A percentile compares a stretch with the other conserved stretches of the same genome.
Evolutionary conservation across 225 moss, liverwort and hornwort genomes (phyloP).

Genomic region (Sphagnum tenellum): DNA sequence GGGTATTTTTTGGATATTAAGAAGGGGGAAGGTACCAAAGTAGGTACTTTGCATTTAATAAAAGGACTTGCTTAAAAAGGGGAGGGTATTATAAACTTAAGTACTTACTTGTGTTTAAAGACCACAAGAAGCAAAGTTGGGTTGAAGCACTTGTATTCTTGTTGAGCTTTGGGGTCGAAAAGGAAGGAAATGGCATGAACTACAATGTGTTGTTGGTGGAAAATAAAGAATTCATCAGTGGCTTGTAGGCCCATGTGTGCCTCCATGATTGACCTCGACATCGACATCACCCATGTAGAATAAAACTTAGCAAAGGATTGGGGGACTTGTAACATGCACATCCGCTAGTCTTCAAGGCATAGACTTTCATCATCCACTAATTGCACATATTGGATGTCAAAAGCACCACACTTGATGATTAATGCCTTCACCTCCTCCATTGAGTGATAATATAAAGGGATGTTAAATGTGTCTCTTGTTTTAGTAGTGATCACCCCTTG

Average conservation of each 20-base stretch:
- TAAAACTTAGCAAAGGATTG: no score
- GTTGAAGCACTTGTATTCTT: slow-evolving; percentile 22
- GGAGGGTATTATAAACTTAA: no score
- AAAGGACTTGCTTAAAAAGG: no score
- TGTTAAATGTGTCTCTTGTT: slow-evolving; percentile 4
- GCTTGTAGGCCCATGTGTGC: slow-evolving; percentile 52
- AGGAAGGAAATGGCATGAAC: slow-evolving; percentile 29
- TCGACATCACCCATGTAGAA: slow-evolving; percentile 55
- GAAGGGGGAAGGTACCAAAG: no score
- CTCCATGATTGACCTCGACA: slow-evolving; percentile 51
- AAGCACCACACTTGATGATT: no score
- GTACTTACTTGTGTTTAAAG: no score
- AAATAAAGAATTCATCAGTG: slow-evolving; percentile 40
- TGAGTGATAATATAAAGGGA: neutral
- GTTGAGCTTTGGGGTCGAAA: slow-evolving; percentile 6
- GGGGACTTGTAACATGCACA: slow-evolving; percentile 38
- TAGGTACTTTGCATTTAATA: no score
- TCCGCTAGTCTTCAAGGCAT: slow-evolving; percentile 32
- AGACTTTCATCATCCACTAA: slow-evolving; percentile 34
- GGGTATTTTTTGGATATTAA: no score
- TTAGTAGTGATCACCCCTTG: no score
- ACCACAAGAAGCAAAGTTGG: no score
- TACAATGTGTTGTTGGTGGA: slow-evolving; percentile 27
- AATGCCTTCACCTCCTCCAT: no score
- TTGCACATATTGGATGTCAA: no score